phyloP scores from a whole-genome alignment of 1,284 basidiomycete species.

The Cutaneotrichosporon sp. region DNA sequence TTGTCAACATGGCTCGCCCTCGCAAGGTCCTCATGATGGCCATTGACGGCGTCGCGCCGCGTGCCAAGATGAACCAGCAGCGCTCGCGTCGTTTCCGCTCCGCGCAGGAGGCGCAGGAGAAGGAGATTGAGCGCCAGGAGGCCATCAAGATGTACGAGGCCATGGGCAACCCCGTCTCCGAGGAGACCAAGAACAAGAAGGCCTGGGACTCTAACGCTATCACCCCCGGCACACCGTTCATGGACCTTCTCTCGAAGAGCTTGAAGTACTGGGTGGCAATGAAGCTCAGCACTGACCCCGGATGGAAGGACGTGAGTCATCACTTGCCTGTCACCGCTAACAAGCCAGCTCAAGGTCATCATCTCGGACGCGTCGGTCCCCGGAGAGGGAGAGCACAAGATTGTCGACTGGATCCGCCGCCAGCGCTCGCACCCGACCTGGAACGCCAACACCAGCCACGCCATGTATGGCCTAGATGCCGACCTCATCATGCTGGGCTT shows the following conservation, averaged over 20 bases:
- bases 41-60: slow-evolving; percentile 96
- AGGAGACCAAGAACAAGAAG: slow-evolving; percentile 80
- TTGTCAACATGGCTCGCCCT: slow-evolving; percentile 96
- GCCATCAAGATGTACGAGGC: slow-evolving; percentile 87
- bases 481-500: slow-evolving; percentile 99
- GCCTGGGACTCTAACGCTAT: slow-evolving; percentile 99
- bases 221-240: slow-evolving; percentile 96
- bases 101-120: slow-evolving; percentile 91
- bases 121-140: slow-evolving; percentile 80
- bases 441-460: slow-evolving; percentile 93
- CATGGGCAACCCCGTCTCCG: slow-evolving; percentile 85
- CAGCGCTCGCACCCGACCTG: slow-evolving; percentile 84
- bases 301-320: slow-evolving; percentile 81
- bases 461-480: slow-evolving; percentile 98
- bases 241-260: slow-evolving; percentile 85
- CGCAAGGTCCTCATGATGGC: slow-evolving; percentile 97
- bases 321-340: background rate
- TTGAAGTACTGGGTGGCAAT: slow-evolving; percentile 95
- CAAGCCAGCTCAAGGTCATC: slow-evolving; percentile 78
- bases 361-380: slow-evolving; percentile 97
- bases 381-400: slow-evolving; percentile 99
- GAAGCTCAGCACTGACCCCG: slow-evolving; percentile 92
- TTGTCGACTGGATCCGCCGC: slow-evolving; percentile 97
- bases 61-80: slow-evolving; percentile 99
- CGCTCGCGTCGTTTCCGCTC: slow-evolving; percentile 93